Evolutionary conservation across 768 basidiomycete genomes (phyloP), one percentile per base, ranked within the genome.

Genomic region (Mycena polygramma): DNA sequence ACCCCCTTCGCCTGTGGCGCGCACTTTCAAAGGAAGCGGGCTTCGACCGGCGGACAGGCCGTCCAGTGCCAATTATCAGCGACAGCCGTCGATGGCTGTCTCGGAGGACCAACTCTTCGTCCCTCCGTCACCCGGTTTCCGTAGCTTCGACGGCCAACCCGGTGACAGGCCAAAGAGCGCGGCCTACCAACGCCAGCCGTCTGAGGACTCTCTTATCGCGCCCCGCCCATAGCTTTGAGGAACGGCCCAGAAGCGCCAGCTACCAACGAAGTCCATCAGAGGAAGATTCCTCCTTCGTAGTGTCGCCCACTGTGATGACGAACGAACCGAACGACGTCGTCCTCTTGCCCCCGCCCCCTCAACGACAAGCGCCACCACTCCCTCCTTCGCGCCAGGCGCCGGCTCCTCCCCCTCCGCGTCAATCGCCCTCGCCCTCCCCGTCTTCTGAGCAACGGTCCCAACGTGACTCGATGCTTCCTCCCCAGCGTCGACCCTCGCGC

Each of bases 91-190:
- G 14, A 79, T 83, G 75, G 83, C 83, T 54, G 61, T 85, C 68
- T 78, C 84, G 15, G 83, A 85, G 52, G 82, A 85, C 58, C 69
- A 73, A 22, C 90, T 89, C 2, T 87, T 86, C 70, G 85, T 81
- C 22, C 90, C 90, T 36, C 90, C 91, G 19, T 84, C 87, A 0
- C 90, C 91, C 20, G 84, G 86, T 48, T 92, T 91, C 80, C 82
- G 85, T 66, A 79, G 79, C 63, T 79, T 82, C 57, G 83, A 85
- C 57, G 83, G 78, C 17, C 76, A 76, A 17, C 62, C 64, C 14
- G 52, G 61, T 7, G 72, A 73, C 53, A 30, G 72, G 43, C 69
- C 71, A 46, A 57, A 37, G 69, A 74, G 72, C 36, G 54, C 41
- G 22, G 61, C 43, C 20, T 73, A 73, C 43, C 60, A 67, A 46